Base-by-base conservation (phyloP, 2,329 filamentous ascomycete genomes). In the Pyrenophora seminiperda region DNA sequence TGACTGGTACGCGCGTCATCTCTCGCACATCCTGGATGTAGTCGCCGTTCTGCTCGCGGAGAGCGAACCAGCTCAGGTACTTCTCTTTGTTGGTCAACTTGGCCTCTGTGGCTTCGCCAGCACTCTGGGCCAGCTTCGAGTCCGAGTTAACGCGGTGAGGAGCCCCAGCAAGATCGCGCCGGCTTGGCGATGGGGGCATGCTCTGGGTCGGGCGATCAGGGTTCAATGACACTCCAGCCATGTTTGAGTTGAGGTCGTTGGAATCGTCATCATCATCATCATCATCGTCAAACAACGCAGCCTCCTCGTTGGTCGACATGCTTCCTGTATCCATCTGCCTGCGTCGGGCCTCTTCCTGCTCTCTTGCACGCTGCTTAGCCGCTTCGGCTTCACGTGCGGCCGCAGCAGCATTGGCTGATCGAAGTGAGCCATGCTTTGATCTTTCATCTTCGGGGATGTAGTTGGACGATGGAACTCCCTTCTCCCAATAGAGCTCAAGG, bases 401-500 rank as follows among this genome's bases (percentile, higher is more conserved):
- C 29, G 87, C 88, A 43, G 86, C 83, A 43, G 89, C 88, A 66
- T 90, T 89, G 33, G 84, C 86, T 49, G 88, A 83, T 58, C 90
- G 85, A 63, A 89, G 88, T 9, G 83, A 83, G 47, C 84, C 86
- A 41, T 89, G 86, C 81, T 94, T 95, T 45, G 92, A 92, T 49
- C 92, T 88, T 79, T 99, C 94, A 70, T 99, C 94, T 71, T 99
- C 94, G 2, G 94, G 94, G 43, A 99, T 88, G 65, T 95, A 99
- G 2, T 92, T 90, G 34, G 93, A 97, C 56, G 92, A 97, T 20
- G 93, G 91, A 6, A 97, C 91, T 38, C 94, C 94, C 83, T 97
- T 99, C 85, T 99, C 94, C 94, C 94, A 99, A 81, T 97, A 99
- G 13, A 99, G 83, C 76, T 99, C 94, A 38, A 99, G 82, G 22